These are phyloP conservation scores for Davidsoniella neocaledoniae DNA, from an alignment of 2,329 filamentous ascomycete species.

Conservation along the genomic window DNA sequence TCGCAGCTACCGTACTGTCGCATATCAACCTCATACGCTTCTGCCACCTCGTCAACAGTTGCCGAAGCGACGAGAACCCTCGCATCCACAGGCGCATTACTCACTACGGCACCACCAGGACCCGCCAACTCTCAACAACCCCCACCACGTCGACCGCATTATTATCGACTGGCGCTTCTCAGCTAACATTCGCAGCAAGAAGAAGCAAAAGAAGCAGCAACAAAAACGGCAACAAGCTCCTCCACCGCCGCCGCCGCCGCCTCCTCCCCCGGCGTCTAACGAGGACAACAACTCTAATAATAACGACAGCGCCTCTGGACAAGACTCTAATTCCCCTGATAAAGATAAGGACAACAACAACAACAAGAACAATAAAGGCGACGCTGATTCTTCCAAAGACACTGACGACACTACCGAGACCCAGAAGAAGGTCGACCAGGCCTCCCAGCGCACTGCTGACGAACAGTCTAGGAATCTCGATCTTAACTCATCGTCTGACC, in stretches of 20 bases:
- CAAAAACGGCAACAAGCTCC: not conserved
- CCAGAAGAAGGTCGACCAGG: not conserved
- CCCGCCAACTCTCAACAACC: not conserved
- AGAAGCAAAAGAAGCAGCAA: slow-evolving; percentile 15
- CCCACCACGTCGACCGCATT: slow-evolving; percentile 14
- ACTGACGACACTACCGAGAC: not conserved
- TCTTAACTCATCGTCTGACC: not conserved
- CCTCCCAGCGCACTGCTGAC: not conserved
- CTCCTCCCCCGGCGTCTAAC: too few relatives aligned
- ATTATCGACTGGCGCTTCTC: slow-evolving; percentile 15
- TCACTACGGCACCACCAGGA: not conserved
- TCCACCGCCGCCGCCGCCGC: not conserved
- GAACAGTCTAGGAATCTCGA: not conserved
- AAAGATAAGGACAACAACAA: slow-evolving; percentile 11
- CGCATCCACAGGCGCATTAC: slow-evolving; percentile 1
- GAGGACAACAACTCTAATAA: not conserved
- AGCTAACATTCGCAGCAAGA: slow-evolving; percentile 14
- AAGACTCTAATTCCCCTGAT: not conserved
- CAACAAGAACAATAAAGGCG: slow-evolving; percentile 5
- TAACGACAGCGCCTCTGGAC: not conserved
- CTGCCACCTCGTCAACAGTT: slow-evolving; percentile 17
- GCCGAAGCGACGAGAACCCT: slow-evolving; percentile 9
- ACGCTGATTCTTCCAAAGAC: not conserved
- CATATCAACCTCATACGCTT: not conserved
- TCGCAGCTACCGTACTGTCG: too few relatives aligned